phyloP scores from a whole-genome alignment of 306 rosid genomes.

The Oxytropis ochrocephala region DNA sequence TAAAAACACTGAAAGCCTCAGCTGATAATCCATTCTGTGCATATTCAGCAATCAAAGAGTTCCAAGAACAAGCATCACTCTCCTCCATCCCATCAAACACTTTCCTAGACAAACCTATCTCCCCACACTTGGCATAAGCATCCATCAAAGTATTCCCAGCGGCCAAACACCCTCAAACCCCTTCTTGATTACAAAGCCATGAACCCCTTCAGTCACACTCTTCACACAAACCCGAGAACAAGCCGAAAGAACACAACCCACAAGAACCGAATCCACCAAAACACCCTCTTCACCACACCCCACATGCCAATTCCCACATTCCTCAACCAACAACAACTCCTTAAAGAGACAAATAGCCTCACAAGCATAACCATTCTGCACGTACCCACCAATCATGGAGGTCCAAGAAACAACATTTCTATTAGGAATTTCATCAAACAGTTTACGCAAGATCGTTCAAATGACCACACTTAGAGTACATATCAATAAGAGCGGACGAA shows the following conservation, averaged over 20 bases:
- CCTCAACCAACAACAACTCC: slow-evolving; percentile 45
- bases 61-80: slow-evolving; percentile 78
- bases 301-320: slow-evolving; percentile 2
- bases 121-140: slow-evolving; percentile 80
- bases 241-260: slow-evolving; percentile 70
- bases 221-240: slow-evolving; percentile 49
- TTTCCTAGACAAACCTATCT: slow-evolving; percentile 44
- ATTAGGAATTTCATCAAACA: slow-evolving; percentile 69
- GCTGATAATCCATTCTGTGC: slow-evolving; percentile 66
- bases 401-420: slow-evolving; percentile 85
- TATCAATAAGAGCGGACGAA: slow-evolving; percentile 66
- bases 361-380: slow-evolving; percentile 39
- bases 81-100: slow-evolving; percentile 68
- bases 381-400: slow-evolving; percentile 55
- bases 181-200: slow-evolving; percentile 54
- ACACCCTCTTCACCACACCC: slow-evolving; percentile 17
- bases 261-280: slow-evolving; percentile 46
- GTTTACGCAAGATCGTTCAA: slow-evolving; percentile 45
- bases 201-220: slow-evolving; percentile 54
- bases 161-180: slow-evolving; percentile 50
- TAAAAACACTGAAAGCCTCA: slow-evolving; percentile 59
- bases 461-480: slow-evolving; percentile 67
- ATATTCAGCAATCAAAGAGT: slow-evolving; percentile 69
- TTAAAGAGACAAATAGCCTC: slow-evolving; percentile 54
- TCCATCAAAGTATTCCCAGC: slow-evolving; percentile 84